Base-by-base conservation (phyloP, 2,329 filamentous ascomycete species). In the Alternaria tenuissima region DNA sequence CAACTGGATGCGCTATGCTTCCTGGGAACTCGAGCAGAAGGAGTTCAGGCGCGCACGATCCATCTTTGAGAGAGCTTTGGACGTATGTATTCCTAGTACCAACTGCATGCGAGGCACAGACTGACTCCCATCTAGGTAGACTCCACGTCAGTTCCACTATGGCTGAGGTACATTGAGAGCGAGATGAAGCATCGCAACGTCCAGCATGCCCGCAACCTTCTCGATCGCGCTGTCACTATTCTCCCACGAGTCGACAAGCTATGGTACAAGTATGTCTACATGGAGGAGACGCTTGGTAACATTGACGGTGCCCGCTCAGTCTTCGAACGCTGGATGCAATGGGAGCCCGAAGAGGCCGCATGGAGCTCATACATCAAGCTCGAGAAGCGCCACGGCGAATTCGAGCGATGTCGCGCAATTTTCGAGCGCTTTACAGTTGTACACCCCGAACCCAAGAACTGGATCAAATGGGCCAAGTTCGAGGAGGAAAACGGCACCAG, bases 211-310 rank as follows among this genome's bases (percentile, higher is more conserved):
- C 86, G 95, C 59, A 99, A 99, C 77, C 81, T 99, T 52, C 87
- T 99, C 53, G 95, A 99, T 78, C 90, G 95, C 56, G 94, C 95
- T n/a, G 92, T 98, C 54, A 93, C 93, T 1, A 92, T 96, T 57
- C 83, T 97, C 39, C 95, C 95, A 5, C 86, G 95, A 58, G 88
- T 98, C 41, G 93, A 98, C 78, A 98, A 98, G 84, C 83, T 99
- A 34, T 99, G 95, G 95, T 99, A 97, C 84, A 98, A 98, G 79
- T 99, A 97, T 83, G 93, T 96, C 26, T 97, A 96, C 78, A 96
- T 97, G 91, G 94, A 98, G 82, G 95, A 99, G 85, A 98, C 94
- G 81, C 86, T 99, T 55, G 93, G 93, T 7, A 97, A 99, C 73
- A 89, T 99, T 49, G 89, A 94, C 3, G 95, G 94, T 36, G 96